Evolutionary conservation across 106 monocot species (phyloP).

Genomic region (Narthecium ossifragum): DNA sequence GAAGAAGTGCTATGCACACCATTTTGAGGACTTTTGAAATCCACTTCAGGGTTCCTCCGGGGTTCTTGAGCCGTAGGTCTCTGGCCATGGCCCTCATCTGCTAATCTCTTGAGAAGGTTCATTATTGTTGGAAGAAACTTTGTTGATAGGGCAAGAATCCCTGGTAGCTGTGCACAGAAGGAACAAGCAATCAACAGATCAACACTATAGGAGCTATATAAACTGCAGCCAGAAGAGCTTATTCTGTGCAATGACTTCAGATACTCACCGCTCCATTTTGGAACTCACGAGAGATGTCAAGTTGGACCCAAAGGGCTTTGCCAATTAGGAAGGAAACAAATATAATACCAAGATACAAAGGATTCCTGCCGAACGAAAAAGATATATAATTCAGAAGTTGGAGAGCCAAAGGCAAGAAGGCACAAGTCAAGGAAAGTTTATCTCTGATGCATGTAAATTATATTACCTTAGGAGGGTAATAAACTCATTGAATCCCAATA

Average conservation of each 20-base stretch:
- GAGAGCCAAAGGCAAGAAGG: neutral
- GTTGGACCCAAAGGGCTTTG: slow-evolving; percentile 97
- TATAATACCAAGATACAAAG: slow-evolving; percentile 69
- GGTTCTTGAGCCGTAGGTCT: slow-evolving; percentile 26
- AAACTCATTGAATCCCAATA: slow-evolving; percentile 93
- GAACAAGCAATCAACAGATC: neutral
- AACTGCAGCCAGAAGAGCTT: neutral
- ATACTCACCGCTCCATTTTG: slow-evolving; percentile 80
- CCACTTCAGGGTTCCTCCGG: slow-evolving; percentile 35
- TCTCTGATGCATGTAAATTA: neutral
- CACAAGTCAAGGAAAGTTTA: neutral
- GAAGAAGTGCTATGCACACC: slow-evolving; percentile 20
- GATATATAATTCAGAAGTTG: no score
- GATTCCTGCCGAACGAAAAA: slow-evolving; percentile 34
- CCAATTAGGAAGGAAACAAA: slow-evolving; percentile 74
- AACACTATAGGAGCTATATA: neutral
- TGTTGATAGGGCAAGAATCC: slow-evolving; percentile 66
- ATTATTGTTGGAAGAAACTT: slow-evolving; percentile 87
- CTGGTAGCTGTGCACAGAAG: slow-evolving; percentile 57
- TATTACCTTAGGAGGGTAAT: slow-evolving; percentile 87
- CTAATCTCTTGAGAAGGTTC: slow-evolving; percentile 84
- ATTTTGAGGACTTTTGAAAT: slow-evolving; percentile 25
- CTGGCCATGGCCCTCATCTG: slow-evolving; percentile 67
- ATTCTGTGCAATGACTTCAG: slow-evolving; percentile 3
- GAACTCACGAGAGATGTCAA: slow-evolving; percentile 76